Conservation (phyloP, 495 filamentous ascomycete genomes). For the Lepraria neglecta region DNA sequence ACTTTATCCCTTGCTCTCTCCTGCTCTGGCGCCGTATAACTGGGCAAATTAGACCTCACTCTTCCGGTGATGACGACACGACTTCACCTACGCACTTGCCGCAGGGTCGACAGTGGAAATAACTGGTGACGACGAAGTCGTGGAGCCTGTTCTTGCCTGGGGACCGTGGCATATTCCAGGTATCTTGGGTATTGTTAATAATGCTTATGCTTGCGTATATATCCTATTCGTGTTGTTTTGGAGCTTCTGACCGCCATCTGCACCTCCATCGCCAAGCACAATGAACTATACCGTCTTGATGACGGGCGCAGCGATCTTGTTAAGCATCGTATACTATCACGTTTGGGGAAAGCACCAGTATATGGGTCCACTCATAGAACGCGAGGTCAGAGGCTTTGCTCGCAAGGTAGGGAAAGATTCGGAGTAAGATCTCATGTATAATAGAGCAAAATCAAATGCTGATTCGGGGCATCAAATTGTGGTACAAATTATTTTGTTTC, state of each 20-base stretch:
- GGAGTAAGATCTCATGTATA: no score
- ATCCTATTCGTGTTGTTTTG: conserved; percentile 27
- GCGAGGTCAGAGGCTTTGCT: not conserved
- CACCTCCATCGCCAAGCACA: conserved; percentile 35
- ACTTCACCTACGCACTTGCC: not conserved
- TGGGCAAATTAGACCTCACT: conserved; percentile 34
- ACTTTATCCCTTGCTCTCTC: conserved; percentile 46
- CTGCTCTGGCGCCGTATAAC: conserved; percentile 41
- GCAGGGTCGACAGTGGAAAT: no score
- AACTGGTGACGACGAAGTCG: conserved; percentile 1
- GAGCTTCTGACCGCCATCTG: conserved; percentile 44
- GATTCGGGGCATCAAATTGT: no score
- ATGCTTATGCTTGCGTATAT: conserved; percentile 38
- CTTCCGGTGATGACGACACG: conserved; percentile 23
- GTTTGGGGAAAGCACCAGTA: conserved; percentile 25
- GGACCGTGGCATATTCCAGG: conserved; percentile 45
- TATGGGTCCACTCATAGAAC: conserved; percentile 21
- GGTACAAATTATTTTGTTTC: no score
- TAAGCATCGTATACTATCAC: conserved; percentile 44
- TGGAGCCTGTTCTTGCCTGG: conserved; percentile 1
- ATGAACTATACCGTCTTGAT: conserved; percentile 49
- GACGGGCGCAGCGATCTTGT: conserved; percentile 37
- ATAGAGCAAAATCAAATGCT: no score
- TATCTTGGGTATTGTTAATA: conserved; percentile 42
- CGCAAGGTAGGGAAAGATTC: no score